phyloP scores from a whole-genome alignment of 225 moss, liverwort and hornwort species.

The Thuidium tamariscinum region DNA sequence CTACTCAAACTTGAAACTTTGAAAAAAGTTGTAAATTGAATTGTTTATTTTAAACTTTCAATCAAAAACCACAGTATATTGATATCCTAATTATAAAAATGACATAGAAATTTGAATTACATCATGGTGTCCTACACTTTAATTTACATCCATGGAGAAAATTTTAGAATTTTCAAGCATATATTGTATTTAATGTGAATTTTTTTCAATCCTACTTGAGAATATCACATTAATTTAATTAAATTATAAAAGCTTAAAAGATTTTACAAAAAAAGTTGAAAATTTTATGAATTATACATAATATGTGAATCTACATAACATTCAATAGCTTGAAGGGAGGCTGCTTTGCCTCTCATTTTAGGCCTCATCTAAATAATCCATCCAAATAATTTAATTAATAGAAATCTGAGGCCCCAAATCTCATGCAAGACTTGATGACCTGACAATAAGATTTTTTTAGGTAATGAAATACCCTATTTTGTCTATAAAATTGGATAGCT shows the following conservation, averaged over 20 bases:
- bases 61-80: fast-evolving
- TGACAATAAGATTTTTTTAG: too few relatives aligned
- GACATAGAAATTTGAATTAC: fast-evolving
- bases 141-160: background rate
- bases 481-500: too few relatives aligned
- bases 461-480: too few relatives aligned
- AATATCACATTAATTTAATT: background rate
- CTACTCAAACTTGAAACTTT: background rate
- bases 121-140: background rate
- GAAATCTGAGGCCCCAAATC: too few relatives aligned
- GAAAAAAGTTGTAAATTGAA: background rate
- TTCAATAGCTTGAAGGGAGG: too few relatives aligned
- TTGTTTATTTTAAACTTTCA: background rate
- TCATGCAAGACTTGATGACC: too few relatives aligned
- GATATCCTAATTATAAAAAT: background rate
- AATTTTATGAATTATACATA: background rate
- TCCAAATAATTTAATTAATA: too few relatives aligned
- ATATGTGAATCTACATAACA: too few relatives aligned
- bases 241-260: too few relatives aligned
- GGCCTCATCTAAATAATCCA: too few relatives aligned
- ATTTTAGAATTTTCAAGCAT: background rate
- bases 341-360: too few relatives aligned
- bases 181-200: background rate
- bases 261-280: background rate
- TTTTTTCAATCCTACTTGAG: background rate